A percentile compares a stretch with the other conserved stretches of the same genome.
These are phyloP conservation scores for Leishmania lainsoni DNA, from an alignment of 208 protist species.

Conservation along the genomic window DNA sequence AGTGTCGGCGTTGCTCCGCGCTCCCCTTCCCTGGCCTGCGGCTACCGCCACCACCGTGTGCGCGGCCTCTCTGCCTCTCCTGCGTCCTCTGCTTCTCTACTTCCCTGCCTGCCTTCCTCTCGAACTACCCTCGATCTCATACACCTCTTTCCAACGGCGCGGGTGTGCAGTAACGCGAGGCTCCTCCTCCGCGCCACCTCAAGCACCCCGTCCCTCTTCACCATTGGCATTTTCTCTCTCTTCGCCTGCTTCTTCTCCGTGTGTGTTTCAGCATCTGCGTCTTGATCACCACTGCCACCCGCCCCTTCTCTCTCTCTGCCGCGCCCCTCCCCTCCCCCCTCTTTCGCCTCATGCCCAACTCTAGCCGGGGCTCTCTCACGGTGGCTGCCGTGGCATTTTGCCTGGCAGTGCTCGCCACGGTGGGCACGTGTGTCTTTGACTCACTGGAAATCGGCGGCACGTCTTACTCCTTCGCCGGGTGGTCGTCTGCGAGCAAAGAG, in stretches of 20 bases:
- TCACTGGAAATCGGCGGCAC: constrained; percentile 1
- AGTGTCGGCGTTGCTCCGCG: neutral
- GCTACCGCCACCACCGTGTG: neutral
- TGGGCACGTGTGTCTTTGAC: neutral
- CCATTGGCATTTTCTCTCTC: neutral
- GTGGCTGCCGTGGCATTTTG: neutral
- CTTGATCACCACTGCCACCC: neutral
- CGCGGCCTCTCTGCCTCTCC: neutral
- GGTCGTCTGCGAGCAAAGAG: neutral
- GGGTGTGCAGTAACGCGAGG: neutral
- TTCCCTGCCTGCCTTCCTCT: neutral
- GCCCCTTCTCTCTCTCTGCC: neutral
- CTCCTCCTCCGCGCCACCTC: neutral
- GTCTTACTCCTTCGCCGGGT: neutral
- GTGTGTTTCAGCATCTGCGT: neutral
- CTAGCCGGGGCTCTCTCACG: neutral
- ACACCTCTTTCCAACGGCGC: neutral
- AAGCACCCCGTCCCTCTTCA: neutral
- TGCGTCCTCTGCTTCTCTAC: neutral
- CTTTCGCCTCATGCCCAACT: neutral
- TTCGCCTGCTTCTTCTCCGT: neutral
- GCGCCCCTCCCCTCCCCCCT: neutral
- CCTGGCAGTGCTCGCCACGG: neutral
- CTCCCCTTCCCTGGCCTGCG: neutral
- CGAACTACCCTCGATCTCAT: neutral